Conservation (phyloP, 1,284 basidiomycete species). For the Agaricales sp. region DNA sequence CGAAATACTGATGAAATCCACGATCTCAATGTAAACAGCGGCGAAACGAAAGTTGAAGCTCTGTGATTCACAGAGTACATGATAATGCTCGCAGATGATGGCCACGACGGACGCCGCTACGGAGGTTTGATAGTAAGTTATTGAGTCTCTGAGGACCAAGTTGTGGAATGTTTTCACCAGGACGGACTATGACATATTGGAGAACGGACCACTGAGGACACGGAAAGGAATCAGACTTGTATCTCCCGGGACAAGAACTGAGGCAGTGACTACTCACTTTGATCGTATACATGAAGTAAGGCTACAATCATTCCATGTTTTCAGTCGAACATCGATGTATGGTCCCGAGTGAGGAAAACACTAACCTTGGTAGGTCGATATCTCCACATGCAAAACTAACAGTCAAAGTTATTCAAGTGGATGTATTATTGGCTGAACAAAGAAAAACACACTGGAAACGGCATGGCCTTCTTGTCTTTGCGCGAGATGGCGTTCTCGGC, state of each 20-base stretch:
- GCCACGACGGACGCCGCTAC: slow-evolving; percentile 54
- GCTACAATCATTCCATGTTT: too few relatives aligned
- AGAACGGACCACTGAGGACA: slow-evolving; percentile 61
- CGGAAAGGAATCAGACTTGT: slow-evolving; percentile 3
- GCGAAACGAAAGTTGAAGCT: slow-evolving; percentile 57
- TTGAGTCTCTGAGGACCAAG: neutral
- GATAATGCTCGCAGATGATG: slow-evolving; percentile 60
- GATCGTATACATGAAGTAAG: slow-evolving; percentile 83
- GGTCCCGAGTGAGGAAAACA: too few relatives aligned
- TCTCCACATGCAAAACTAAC: slow-evolving; percentile 62
- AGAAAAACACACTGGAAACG: slow-evolving; percentile 48
- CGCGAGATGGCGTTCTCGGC: slow-evolving; percentile 58
- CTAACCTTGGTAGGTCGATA: slow-evolving; percentile 72
- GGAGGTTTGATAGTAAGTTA: slow-evolving; percentile 3
- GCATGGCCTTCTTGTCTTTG: slow-evolving; percentile 73
- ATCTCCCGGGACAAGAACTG: neutral
- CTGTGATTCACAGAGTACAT: slow-evolving; percentile 57
- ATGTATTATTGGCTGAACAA: neutral
- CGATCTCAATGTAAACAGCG: slow-evolving; percentile 56
- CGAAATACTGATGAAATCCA: slow-evolving; percentile 77
- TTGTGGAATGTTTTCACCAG: slow-evolving; percentile 30
- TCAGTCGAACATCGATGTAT: too few relatives aligned
- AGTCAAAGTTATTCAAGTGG: slow-evolving; percentile 2
- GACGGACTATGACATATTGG: slow-evolving; percentile 78
- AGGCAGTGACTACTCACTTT: slow-evolving; percentile 40